Conservation (phyloP, 306 rosid genomes). For the Quercus gilva region DNA sequence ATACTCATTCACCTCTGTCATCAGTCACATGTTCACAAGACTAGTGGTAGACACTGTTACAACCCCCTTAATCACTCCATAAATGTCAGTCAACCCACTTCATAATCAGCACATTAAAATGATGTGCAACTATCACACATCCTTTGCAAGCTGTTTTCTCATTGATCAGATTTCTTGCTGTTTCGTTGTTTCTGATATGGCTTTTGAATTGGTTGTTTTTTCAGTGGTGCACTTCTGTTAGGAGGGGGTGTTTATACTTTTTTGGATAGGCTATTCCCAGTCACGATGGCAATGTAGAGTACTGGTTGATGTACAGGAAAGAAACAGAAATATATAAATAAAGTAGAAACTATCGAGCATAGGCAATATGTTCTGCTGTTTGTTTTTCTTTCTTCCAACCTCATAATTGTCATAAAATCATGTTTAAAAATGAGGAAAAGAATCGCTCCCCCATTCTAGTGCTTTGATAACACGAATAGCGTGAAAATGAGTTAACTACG, state of each 20-base stretch:
- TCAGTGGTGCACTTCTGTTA: constrained; percentile 83
- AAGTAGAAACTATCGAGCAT: neutral
- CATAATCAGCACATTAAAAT: neutral
- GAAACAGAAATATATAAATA: neutral
- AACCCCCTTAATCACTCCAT: neutral
- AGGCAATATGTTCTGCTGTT: neutral
- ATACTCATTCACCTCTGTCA: neutral
- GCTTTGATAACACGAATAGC: too few species aligned
- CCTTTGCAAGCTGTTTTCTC: neutral
- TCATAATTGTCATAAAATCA: too few species aligned
- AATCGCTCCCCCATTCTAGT: too few species aligned
- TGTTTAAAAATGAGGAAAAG: too few species aligned
- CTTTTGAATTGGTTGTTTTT: constrained; percentile 3
- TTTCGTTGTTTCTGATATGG: neutral
- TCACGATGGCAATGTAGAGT: constrained; percentile 72
- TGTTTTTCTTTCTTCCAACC: too few species aligned
- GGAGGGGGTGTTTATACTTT: constrained; percentile 89
- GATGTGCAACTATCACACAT: neutral
- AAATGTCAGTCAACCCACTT: neutral
- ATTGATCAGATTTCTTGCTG: neutral
- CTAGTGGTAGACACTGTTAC: neutral
- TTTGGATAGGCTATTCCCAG: constrained; percentile 85
- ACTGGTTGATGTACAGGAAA: neutral
- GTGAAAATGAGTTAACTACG: too few species aligned
- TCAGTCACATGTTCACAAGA: neutral